A percentile compares a stretch with the other conserved stretches of the same genome.
phyloP scores from a whole-genome alignment of 495 filamentous ascomycete species.

The Penicillium fimorum region DNA sequence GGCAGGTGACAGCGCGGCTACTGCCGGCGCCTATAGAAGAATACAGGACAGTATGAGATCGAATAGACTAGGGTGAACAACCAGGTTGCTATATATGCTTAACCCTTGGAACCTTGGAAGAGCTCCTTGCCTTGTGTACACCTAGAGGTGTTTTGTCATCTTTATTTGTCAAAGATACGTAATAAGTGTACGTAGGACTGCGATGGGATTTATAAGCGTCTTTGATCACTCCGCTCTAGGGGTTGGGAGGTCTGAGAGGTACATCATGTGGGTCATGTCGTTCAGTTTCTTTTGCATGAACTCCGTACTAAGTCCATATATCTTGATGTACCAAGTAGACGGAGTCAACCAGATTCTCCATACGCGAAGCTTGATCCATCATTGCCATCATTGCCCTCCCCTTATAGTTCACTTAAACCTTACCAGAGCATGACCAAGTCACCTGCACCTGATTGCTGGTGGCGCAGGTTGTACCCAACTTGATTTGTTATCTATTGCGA shows the following conservation, averaged over 20 bases:
- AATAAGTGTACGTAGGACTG: neutral
- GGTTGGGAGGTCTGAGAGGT: neutral
- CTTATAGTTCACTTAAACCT: constrained; percentile 15
- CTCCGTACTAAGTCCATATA: no score
- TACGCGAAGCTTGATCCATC: constrained; percentile 8
- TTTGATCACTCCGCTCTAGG: neutral
- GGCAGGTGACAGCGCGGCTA: no score
- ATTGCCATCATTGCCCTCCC: constrained; percentile 1
- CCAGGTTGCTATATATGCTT: no score
- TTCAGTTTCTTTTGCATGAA: constrained; percentile 9
- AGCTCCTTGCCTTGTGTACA: neutral
- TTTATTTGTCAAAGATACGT: no score
- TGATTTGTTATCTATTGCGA: constrained; percentile 64
- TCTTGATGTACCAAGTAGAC: no score
- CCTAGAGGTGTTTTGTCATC: neutral
- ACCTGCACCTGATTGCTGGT: constrained; percentile 86
- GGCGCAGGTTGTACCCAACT: constrained; percentile 88
- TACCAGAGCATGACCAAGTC: constrained; percentile 3
- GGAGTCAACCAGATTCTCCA: neutral
- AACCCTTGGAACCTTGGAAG: no score
- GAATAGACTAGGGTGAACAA: no score
- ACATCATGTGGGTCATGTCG: neutral
- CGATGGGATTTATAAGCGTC: constrained; percentile 2
- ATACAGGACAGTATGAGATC: no score
- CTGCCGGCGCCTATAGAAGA: no score